These are phyloP conservation scores for Crotalaria pallida DNA, from an alignment of 306 rosid species.

Conservation along the genomic window DNA sequence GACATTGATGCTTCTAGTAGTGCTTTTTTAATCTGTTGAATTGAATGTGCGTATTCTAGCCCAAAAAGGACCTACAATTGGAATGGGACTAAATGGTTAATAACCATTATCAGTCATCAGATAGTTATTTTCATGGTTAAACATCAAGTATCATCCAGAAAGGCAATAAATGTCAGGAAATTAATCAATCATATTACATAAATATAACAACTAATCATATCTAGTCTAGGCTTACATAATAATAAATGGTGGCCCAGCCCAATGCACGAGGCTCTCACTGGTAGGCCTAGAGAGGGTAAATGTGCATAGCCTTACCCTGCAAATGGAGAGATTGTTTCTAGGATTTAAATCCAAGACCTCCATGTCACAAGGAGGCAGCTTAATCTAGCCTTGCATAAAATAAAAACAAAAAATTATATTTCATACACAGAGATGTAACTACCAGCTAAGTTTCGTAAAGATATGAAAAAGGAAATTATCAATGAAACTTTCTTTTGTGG, in stretches of 20 bases:
- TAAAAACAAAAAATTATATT: not conserved
- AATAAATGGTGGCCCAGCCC: not conserved
- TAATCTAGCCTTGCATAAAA: no score
- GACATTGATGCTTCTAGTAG: constrained; percentile 31
- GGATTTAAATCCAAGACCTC: no score
- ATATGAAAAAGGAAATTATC: not conserved
- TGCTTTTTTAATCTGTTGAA: constrained; percentile 40
- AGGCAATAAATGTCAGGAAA: not conserved
- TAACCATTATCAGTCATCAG: no score
- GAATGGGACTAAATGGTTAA: constrained; percentile 3
- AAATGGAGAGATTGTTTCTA: no score
- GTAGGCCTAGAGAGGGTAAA: no score
- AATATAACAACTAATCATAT: constrained; percentile 11
- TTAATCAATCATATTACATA: not conserved
- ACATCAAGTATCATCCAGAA: not conserved
- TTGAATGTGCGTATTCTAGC: constrained; percentile 62
- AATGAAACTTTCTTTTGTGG: not conserved
- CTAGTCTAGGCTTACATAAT: not conserved
- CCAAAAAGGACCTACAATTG: constrained; percentile 76
- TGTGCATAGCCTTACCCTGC: no score
- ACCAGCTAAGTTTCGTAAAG: not conserved
- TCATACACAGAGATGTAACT: not conserved
- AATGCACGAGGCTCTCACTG: no score
- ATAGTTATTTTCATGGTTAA: not conserved
- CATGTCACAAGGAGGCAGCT: no score